phyloP scores from a whole-genome alignment of 2,329 filamentous ascomycete species.

The Apiospora marii region DNA sequence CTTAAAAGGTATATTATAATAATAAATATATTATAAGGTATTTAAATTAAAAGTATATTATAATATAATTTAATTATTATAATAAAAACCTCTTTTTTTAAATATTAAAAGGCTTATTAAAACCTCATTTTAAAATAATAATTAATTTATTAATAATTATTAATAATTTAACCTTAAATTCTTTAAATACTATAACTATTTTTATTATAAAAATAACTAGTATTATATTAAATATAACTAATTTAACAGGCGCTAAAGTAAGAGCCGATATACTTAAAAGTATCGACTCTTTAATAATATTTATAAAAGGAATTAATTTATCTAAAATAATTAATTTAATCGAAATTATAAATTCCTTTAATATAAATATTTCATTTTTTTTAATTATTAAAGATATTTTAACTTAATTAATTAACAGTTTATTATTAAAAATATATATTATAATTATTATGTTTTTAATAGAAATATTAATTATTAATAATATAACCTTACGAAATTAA shows the following conservation, averaged over 20 bases:
- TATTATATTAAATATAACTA: no score
- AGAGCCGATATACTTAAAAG: no score
- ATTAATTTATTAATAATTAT: background rate
- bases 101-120: background rate
- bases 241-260: no score
- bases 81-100: background rate
- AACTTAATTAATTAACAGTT: background rate
- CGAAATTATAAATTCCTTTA: no score
- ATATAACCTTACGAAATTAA: background rate
- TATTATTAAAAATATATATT: background rate
- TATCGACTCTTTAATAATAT: no score
- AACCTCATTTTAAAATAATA: background rate
- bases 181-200: no score
- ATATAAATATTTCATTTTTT: no score
- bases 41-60: background rate
- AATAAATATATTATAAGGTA: background rate
- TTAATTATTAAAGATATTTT: no score
- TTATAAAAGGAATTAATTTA: no score
- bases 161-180: background rate
- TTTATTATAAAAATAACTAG: no score
- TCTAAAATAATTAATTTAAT: no score
- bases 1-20: background rate
- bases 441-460: background rate
- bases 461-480: background rate
- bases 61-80: slow-evolving; percentile 1